A percentile compares a stretch with the other conserved stretches of the same genome.
phyloP scores from a whole-genome alignment of 1,284 basidiomycete genomes.

The Irpex lacteus region DNA sequence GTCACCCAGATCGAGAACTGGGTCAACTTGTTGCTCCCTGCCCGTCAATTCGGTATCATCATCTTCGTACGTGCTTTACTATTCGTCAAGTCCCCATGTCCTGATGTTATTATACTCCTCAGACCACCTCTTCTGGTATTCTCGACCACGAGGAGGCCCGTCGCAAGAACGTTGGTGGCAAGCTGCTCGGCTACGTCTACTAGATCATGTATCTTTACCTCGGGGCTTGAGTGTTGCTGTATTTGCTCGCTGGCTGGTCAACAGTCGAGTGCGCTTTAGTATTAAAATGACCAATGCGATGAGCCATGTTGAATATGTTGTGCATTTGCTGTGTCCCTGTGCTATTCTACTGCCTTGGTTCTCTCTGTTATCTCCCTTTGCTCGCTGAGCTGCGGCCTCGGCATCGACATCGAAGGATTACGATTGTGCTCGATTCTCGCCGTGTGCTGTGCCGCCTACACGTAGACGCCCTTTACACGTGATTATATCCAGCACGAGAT shows the following conservation, averaged over 20 bases:
- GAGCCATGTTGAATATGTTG: neutral
- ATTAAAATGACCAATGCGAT: neutral
- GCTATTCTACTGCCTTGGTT: neutral
- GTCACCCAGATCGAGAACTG: conserved; percentile 91
- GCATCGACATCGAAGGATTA: neutral
- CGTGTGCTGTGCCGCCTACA: neutral
- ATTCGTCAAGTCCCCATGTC: too few relatives aligned
- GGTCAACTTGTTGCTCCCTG: conserved; percentile 92
- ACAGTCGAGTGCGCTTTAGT: neutral
- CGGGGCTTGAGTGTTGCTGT: neutral
- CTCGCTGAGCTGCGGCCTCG: neutral
- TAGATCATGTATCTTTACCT: conserved; percentile 35
- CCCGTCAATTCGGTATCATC: conserved; percentile 95
- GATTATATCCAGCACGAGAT: neutral
- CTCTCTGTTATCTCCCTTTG: neutral
- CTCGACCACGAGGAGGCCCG: conserved; percentile 99
- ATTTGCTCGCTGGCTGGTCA: neutral
- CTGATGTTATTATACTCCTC: conserved; percentile 4
- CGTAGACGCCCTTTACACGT: neutral
- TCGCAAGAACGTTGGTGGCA: conserved; percentile 96
- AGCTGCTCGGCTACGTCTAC: conserved; percentile 84
- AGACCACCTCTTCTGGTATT: conserved; percentile 98
- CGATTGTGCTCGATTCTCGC: neutral
- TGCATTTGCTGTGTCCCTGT: neutral
- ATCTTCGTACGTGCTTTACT: conserved; percentile 40